Evolutionary conservation across 768 basidiomycete genomes (phyloP).

Genomic region (Butyriboletus loyo): DNA sequence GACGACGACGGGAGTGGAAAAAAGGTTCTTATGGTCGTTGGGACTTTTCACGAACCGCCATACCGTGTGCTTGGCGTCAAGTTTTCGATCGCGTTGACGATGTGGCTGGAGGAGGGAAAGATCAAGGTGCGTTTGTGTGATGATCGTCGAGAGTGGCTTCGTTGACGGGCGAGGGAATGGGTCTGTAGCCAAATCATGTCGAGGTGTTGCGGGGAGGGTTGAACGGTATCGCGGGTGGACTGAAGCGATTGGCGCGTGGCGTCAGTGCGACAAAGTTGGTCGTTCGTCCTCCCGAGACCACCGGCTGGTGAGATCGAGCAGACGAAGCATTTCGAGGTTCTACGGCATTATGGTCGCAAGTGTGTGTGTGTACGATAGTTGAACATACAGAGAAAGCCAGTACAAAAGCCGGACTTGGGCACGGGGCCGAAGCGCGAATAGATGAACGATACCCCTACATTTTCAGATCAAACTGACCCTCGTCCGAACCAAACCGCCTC

Average conservation of each 20-base stretch:
- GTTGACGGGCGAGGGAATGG: neutral
- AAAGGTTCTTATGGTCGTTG: neutral
- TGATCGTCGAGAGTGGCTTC: neutral
- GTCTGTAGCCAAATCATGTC: conserved; percentile 33
- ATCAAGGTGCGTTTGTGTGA: conserved; percentile 16
- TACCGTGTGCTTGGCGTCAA: conserved; percentile 4
- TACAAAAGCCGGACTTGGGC: neutral
- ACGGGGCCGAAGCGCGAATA: too few relatives aligned
- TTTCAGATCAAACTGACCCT: conserved; percentile 70
- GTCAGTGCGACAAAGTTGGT: conserved; percentile 41
- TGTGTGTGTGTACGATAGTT: neutral
- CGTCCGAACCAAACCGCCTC: conserved; percentile 79
- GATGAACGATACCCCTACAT: neutral
- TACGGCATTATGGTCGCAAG: conserved; percentile 2
- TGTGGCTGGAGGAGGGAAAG: conserved; percentile 13
- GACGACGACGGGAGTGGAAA: conserved; percentile 2
- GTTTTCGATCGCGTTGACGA: conserved; percentile 8
- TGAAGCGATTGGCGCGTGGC: conserved; percentile 30
- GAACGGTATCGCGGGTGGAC: conserved; percentile 30
- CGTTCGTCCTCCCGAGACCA: conserved; percentile 14
- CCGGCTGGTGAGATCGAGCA: neutral
- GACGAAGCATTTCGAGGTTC: neutral
- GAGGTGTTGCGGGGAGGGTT: conserved; percentile 39
- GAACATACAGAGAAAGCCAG: neutral
- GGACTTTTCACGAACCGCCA: conserved; percentile 1